A percentile compares a stretch with the other conserved stretches of the same genome.
phyloP scores from a whole-genome alignment of 2,329 filamentous ascomycete genomes.

The Bipolaris victoriae region DNA sequence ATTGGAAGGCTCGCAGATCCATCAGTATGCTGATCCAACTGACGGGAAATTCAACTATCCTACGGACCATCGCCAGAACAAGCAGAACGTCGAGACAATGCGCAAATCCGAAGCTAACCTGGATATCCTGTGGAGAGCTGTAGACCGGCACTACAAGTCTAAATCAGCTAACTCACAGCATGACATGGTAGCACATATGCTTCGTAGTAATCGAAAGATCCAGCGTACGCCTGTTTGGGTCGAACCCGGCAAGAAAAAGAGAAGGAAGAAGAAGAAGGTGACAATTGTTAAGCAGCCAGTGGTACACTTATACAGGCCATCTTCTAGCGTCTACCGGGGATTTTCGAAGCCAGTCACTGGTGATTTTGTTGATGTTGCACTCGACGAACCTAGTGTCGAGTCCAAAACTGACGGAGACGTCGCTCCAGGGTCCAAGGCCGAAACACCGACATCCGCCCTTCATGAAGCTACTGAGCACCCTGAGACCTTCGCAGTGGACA shows the following conservation, averaged over 20 bases:
- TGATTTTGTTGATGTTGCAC: constrained; percentile 6
- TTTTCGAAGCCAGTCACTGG: constrained; percentile 12
- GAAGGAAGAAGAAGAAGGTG: constrained; percentile 10
- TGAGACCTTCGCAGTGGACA: constrained; percentile 18
- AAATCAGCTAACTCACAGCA: constrained; percentile 12
- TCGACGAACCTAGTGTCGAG: constrained; percentile 11
- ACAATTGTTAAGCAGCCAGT: not conserved
- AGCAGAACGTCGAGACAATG: constrained; percentile 54
- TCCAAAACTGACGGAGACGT: constrained; percentile 18
- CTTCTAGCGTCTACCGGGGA: constrained; percentile 19
- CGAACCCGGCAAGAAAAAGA: constrained; percentile 37
- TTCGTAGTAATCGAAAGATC: constrained; percentile 43
- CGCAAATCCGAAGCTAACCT: constrained; percentile 56
- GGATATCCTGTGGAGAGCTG: constrained; percentile 54
- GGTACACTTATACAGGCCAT: constrained; percentile 13
- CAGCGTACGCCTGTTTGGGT: constrained; percentile 59
- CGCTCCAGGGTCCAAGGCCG: not conserved
- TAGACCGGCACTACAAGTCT: constrained; percentile 36
- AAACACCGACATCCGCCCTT: constrained; percentile 1
- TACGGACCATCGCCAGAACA: constrained; percentile 55
- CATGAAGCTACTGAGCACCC: constrained; percentile 20
- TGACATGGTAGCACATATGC: constrained; percentile 27
- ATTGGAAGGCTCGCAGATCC: constrained; percentile 15
- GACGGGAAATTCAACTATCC: constrained; percentile 57
- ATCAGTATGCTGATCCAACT: constrained; percentile 36